These are phyloP conservation scores for Phytophthora nicotianae DNA, from an alignment of 352 stramenopile genomes.

Conservation along the genomic window DNA sequence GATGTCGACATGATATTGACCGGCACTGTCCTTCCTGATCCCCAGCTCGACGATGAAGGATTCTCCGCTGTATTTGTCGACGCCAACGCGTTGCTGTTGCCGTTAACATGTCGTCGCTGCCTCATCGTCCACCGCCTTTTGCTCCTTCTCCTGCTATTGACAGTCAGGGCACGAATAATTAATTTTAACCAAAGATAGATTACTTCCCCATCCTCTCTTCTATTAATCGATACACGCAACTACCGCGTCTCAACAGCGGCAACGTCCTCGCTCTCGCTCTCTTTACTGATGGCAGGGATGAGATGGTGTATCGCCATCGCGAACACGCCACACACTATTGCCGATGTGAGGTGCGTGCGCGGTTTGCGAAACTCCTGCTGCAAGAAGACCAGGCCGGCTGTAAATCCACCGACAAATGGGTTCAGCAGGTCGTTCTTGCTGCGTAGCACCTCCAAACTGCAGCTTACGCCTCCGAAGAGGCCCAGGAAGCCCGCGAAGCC, in stretches of 20 bases:
- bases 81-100: slow-evolving; percentile 52
- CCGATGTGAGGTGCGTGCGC: slow-evolving; percentile 43
- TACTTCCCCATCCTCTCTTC: slow-evolving; percentile 11
- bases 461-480: slow-evolving; percentile 76
- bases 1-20: slow-evolving; percentile 16
- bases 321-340: slow-evolving; percentile 53
- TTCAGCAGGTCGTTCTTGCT: slow-evolving; percentile 67
- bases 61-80: background rate
- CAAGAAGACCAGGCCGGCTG: slow-evolving; percentile 57
- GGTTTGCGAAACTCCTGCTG: slow-evolving; percentile 53
- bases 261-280: slow-evolving; percentile 24
- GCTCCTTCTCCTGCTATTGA: background rate
- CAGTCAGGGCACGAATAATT: slow-evolving; percentile 1
- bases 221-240: slow-evolving; percentile 14
- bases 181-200: slow-evolving; percentile 34
- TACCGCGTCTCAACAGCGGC: background rate
- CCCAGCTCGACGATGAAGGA: slow-evolving; percentile 11
- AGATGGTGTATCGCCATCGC: slow-evolving; percentile 71
- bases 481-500: slow-evolving; percentile 77
- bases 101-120: slow-evolving; percentile 55
- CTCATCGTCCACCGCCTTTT: slow-evolving; percentile 30
- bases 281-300: slow-evolving; percentile 34
- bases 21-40: slow-evolving; percentile 18
- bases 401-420: slow-evolving; percentile 70
- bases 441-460: slow-evolving; percentile 65